Conservation (phyloP, 495 filamentous ascomycete genomes). For the Clohesyomyces aquaticus region DNA sequence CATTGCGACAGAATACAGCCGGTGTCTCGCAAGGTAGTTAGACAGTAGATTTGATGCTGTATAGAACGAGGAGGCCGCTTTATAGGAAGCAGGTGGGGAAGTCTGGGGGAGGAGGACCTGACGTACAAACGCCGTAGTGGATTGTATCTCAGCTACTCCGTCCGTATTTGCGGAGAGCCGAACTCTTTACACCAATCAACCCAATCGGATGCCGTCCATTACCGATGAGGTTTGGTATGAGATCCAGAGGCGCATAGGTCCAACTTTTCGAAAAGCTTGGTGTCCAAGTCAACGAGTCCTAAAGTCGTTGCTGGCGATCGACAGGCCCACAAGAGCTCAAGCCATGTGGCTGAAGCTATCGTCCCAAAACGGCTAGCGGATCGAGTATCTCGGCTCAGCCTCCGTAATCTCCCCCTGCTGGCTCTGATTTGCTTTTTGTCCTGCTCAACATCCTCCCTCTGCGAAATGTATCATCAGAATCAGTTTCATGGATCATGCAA, state of each 20-base stretch:
- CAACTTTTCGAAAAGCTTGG: too few relatives aligned
- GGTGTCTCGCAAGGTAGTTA: background rate
- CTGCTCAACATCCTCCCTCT: background rate
- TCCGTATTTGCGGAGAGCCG: too few relatives aligned
- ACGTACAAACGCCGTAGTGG: background rate
- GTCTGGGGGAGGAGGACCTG: background rate
- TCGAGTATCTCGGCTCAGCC: background rate
- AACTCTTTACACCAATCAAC: too few relatives aligned
- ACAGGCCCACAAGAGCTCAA: background rate
- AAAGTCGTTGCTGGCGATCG: too few relatives aligned
- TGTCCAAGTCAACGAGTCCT: background rate
- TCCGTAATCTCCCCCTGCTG: background rate
- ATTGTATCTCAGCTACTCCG: background rate
- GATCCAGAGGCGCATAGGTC: too few relatives aligned
- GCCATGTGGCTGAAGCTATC: background rate
- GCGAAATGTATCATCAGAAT: slow-evolving; percentile 5
- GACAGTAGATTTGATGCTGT: background rate
- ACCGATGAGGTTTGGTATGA: too few relatives aligned
- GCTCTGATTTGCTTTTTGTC: slow-evolving; percentile 11
- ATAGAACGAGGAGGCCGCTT: too few relatives aligned
- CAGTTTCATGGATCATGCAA: slow-evolving; percentile 28
- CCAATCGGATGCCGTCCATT: too few relatives aligned
- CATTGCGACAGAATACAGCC: background rate
- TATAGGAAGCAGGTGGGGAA: background rate
- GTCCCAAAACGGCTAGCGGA: background rate